Conservation (phyloP, 2,329 filamentous ascomycete genomes). For the Venturia carpophila region DNA sequence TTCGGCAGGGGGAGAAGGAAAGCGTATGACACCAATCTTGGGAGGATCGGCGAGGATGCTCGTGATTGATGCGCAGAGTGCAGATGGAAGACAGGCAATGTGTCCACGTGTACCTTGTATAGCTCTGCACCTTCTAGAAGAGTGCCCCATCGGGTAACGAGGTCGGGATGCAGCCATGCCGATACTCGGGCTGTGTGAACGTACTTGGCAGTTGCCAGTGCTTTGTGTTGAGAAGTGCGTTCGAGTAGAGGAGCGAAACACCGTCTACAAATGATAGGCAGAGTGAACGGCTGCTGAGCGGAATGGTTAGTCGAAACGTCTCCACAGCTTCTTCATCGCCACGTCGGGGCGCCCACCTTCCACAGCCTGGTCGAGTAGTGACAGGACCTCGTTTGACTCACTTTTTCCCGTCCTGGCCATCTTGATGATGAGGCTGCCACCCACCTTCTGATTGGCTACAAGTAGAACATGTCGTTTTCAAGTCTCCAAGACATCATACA, state of each 20-base stretch:
- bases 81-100: neutral
- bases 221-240: neutral
- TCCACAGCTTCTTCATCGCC: neutral
- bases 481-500: no score
- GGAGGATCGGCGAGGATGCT: neutral
- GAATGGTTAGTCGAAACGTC: neutral
- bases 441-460: no score
- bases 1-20: neutral
- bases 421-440: no score
- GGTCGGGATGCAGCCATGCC: neutral
- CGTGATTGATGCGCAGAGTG: constrained; percentile 3
- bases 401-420: no score
- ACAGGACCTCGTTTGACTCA: no score
- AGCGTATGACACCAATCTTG: neutral
- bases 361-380: no score
- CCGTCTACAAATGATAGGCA: neutral
- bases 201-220: neutral
- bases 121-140: constrained; percentile 7
- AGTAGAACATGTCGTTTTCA: no score
- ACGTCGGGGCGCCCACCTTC: no score
- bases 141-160: neutral
- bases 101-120: neutral
- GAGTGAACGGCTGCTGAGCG: neutral
- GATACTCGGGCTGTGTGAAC: neutral
- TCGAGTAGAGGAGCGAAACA: neutral